phyloP scores from a whole-genome alignment of 1,139 yeast species.

The Lodderomyces jiufengensis region DNA sequence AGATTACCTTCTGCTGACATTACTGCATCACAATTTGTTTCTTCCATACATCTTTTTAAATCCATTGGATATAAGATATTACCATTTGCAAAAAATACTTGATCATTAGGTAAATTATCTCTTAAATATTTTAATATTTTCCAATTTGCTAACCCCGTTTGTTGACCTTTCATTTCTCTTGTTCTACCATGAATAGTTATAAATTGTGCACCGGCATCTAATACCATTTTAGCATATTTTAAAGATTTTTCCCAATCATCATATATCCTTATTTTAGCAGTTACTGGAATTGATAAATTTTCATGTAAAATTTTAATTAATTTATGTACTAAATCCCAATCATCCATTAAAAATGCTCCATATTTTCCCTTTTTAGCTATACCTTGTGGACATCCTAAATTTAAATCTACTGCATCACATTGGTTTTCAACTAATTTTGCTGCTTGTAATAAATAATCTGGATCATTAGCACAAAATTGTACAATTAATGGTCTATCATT shows the following conservation, averaged over 20 bases:
- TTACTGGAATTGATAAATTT: slow-evolving; percentile 79
- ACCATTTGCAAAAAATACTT: slow-evolving; percentile 92
- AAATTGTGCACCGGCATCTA: slow-evolving; percentile 93
- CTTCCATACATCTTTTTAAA: slow-evolving; percentile 59
- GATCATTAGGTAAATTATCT: slow-evolving; percentile 75
- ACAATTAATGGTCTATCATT: slow-evolving; percentile 81
- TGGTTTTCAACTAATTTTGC: slow-evolving; percentile 74
- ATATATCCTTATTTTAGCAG: slow-evolving; percentile 91
- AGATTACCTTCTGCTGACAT: slow-evolving; percentile 98
- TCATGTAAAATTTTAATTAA: slow-evolving; percentile 71
- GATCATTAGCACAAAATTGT: slow-evolving; percentile 95
- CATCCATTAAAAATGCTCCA: slow-evolving; percentile 96
- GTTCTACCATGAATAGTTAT: slow-evolving; percentile 94
- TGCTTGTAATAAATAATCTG: slow-evolving; percentile 76
- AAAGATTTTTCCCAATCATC: slow-evolving; percentile 82
- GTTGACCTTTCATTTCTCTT: slow-evolving; percentile 95
- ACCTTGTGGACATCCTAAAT: slow-evolving; percentile 97
- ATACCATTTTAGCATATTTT: slow-evolving; percentile 86
- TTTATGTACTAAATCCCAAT: slow-evolving; percentile 79
- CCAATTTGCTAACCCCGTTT: slow-evolving; percentile 96
- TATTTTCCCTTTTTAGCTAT: slow-evolving; percentile 93
- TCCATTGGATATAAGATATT: slow-evolving; percentile 85
- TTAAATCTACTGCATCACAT: slow-evolving; percentile 95
- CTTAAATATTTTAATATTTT: slow-evolving; percentile 66
- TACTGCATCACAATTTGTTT: slow-evolving; percentile 78